Conservation (phyloP, 305 asterid genomes). For the Fraxinus sp. region DNA sequence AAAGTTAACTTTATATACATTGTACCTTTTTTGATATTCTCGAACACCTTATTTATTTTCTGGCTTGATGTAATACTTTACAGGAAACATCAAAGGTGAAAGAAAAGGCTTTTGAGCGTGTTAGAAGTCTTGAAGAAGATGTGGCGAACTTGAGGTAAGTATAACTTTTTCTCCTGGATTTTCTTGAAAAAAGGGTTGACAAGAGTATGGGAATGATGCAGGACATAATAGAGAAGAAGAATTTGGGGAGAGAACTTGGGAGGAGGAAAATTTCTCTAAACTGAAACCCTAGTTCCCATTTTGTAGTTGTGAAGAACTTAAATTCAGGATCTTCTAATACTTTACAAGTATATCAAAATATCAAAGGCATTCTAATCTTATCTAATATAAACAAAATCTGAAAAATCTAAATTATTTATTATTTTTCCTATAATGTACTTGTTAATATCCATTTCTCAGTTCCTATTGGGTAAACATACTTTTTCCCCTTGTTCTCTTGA, state of each 20-base stretch:
- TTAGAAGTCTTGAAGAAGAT: slow-evolving; percentile 76
- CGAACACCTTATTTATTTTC: neutral
- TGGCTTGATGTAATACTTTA: slow-evolving; percentile 14
- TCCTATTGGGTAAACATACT: neutral
- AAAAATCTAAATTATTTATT: neutral
- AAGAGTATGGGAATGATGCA: neutral
- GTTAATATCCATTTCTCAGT: neutral
- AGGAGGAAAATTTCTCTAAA: neutral
- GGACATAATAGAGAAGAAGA: neutral
- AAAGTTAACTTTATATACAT: neutral
- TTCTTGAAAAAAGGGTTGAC: neutral
- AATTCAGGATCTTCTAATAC: neutral
- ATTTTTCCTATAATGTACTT: neutral
- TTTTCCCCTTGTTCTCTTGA: neutral
- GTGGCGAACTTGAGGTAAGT: slow-evolving; percentile 54
- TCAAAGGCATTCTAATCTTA: neutral
- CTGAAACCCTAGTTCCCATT: neutral
- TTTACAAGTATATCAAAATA: neutral
- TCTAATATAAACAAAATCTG: neutral
- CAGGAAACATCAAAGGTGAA: slow-evolving; percentile 58
- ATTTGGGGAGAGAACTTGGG: neutral
- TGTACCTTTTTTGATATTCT: neutral
- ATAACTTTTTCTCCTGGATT: neutral
- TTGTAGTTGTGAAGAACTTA: slow-evolving; percentile 3
- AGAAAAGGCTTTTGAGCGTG: slow-evolving; percentile 52